Conservation (phyloP, 1,139 yeast genomes). For the Meyerozyma carpophila region DNA sequence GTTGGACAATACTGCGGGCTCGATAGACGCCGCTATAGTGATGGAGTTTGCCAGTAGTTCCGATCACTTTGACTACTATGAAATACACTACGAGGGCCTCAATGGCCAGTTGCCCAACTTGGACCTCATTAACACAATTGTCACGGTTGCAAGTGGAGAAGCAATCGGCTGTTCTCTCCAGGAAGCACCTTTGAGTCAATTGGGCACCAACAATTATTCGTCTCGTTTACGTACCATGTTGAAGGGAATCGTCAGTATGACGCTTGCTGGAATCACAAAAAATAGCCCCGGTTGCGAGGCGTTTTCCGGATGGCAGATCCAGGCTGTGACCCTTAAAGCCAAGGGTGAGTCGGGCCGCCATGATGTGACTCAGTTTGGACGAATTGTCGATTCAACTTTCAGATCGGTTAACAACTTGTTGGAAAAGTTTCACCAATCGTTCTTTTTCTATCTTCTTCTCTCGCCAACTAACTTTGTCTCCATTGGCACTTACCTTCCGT, state of each 20-base stretch:
- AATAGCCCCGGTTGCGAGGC: conserved; percentile 74
- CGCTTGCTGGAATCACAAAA: conserved; percentile 61
- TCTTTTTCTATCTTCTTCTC: conserved; percentile 82
- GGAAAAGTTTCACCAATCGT: conserved; percentile 96
- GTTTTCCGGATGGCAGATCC: conserved; percentile 95
- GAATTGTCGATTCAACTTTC: conserved; percentile 81
- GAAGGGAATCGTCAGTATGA: conserved; percentile 61
- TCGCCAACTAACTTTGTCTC: conserved; percentile 81
- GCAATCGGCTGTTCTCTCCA: conserved; percentile 67
- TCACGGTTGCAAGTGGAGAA: conserved; percentile 67
- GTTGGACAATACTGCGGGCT: conserved; percentile 88
- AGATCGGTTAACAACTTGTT: conserved; percentile 87
- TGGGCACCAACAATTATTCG: conserved; percentile 40
- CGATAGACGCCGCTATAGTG: conserved; percentile 87
- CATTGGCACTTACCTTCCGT: conserved; percentile 88
- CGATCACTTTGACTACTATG: conserved; percentile 72
- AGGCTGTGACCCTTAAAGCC: conserved; percentile 78
- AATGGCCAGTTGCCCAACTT: conserved; percentile 95
- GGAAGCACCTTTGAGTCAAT: conserved; percentile 43
- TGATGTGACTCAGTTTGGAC: conserved; percentile 89
- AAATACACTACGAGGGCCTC: conserved; percentile 77
- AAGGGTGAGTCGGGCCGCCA: conserved; percentile 50
- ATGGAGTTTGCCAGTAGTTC: conserved; percentile 66
- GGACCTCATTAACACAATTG: conserved; percentile 81
- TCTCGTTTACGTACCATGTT: conserved; percentile 57